Conservation (phyloP, 371 early-diverging fungal genomes). For the Mortierella sp. region DNA sequence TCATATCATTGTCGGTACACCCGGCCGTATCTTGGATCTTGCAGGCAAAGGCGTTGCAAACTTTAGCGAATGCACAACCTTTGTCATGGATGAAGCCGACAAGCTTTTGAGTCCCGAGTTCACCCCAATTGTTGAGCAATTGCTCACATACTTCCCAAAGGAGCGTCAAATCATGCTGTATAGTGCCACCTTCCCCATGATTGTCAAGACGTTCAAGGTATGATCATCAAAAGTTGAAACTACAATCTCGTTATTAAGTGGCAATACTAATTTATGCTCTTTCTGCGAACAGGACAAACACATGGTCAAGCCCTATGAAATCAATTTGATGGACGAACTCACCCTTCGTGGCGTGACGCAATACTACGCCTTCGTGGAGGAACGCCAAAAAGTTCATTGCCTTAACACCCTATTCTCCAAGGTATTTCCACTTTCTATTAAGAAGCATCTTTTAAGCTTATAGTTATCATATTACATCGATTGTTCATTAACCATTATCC, state of each 20-base stretch:
- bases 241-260: background rate
- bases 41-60: slow-evolving; percentile 91
- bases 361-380: slow-evolving; percentile 99
- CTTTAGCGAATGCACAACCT: slow-evolving; percentile 86
- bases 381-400: slow-evolving; percentile 98
- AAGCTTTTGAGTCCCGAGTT: slow-evolving; percentile 97
- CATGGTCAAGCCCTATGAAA: slow-evolving; percentile 95
- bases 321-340: slow-evolving; percentile 99
- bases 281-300: slow-evolving; percentile 75
- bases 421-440: slow-evolving; percentile 54
- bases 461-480: background rate
- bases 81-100: slow-evolving; percentile 99
- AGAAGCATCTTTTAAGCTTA: background rate
- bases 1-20: slow-evolving; percentile 97
- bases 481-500: background rate
- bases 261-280: background rate
- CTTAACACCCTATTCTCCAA: slow-evolving; percentile 98
- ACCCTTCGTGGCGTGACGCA: slow-evolving; percentile 98
- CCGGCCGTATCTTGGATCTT: slow-evolving; percentile 97
- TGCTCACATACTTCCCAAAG: slow-evolving; percentile 86
- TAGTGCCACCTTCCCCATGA: slow-evolving; percentile 98
- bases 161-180: slow-evolving; percentile 96
- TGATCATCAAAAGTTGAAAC: background rate
- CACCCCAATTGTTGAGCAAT: slow-evolving; percentile 95
- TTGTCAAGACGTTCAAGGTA: slow-evolving; percentile 94